These are phyloP conservation scores for Cyclotella choctawhatcheeana DNA, from an alignment of 108 stramenopile species.

Conservation along the genomic window DNA sequence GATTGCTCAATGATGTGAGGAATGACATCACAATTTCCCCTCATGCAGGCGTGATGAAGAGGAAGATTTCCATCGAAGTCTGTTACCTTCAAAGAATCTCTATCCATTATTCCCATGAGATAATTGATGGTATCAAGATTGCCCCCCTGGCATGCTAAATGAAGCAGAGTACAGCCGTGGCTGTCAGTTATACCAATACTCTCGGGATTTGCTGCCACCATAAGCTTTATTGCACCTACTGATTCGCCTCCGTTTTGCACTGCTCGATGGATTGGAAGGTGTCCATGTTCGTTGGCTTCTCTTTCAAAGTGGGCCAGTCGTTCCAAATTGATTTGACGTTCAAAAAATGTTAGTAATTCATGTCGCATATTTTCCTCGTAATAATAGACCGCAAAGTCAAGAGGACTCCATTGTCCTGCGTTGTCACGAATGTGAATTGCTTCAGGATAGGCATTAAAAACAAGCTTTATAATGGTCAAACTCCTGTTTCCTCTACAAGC, in stretches of 20 bases:
- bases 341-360: neutral
- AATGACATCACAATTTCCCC: neutral
- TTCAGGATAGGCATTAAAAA: too few relatives aligned
- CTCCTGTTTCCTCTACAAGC: too few relatives aligned
- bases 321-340: too few relatives aligned
- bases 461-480: too few relatives aligned
- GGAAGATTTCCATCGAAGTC: slow-evolving; percentile 6
- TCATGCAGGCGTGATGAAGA: neutral
- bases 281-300: too few relatives aligned
- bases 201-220: neutral
- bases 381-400: too few relatives aligned
- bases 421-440: too few relatives aligned
- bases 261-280: neutral
- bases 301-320: too few relatives aligned
- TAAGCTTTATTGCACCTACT: neutral
- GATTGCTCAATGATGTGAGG: neutral
- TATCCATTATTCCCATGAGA: neutral
- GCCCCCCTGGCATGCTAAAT: neutral
- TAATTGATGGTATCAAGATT: neutral
- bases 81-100: neutral
- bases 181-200: neutral
- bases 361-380: neutral
- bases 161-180: neutral
- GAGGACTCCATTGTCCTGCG: too few relatives aligned
- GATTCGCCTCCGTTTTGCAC: neutral